Evolutionary conservation across 495 filamentous ascomycete genomes (phyloP), one percentile per base, ranked within the genome.

Genomic region (Alectoria sarmentosa): DNA sequence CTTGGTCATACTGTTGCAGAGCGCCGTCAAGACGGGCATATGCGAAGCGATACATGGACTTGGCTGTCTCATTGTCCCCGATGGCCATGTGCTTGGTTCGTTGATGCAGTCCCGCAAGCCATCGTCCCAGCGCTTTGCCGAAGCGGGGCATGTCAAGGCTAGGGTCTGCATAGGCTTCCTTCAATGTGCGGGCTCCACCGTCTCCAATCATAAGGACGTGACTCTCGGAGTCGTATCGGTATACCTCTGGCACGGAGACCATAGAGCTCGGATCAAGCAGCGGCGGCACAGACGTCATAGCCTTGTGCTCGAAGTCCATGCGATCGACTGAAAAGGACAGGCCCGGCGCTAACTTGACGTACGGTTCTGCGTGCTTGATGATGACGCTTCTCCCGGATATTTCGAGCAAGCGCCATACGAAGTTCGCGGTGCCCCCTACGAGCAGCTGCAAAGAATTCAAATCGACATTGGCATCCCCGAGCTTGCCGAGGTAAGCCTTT

Each of bases 291-390:
- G 49, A 59, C 28, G 64, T 59, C 30, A 76, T 66, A 1, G 66
- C 65, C 19, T 28, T 56, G 58, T 67, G 64, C 64, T 77, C 75
- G 38, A 74, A 74, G 67, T 71, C 69, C 72, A 76, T 73, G 39
- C 74, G 67, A 9, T 62, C 62, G 58, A 65, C 62, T 19, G 73
- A 65, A 32, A 75, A 70, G 30, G 71, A 64, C 49, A 73, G 68
- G 30, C 36, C 36, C 11, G 52, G 17, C 32, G 66, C 67, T 21
- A 61, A 41, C 23, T 58, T 63, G 30, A 76, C 52, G 60, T 71
- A 75, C 14, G 74, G 70, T 34, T 70, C 72, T 57, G 73, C 73
- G 62, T 77, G 74, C 54, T 77, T 76, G 49, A 74, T 66, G 58
- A 76, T 73, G 37, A 64, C 41, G 19, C 65, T 59, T 19, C n/a